Base-by-base conservation (phyloP, 2,329 filamentous ascomycete species). In the Pestalotiopsis fici region DNA sequence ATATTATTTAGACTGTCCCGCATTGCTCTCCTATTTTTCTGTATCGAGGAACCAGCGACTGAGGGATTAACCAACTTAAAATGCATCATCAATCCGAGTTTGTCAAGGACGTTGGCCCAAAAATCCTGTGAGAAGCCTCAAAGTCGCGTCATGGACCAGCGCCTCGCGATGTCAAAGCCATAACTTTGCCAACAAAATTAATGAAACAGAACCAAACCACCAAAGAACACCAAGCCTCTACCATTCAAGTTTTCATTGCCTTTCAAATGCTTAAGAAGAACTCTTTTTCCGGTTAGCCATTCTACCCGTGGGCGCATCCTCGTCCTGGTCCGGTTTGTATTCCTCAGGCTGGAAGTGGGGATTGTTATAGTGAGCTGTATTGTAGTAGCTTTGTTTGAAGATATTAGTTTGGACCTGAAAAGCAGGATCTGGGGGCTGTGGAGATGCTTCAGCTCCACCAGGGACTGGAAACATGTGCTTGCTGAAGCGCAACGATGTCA, bases 311-410 rank as follows among this genome's bases (percentile, higher is more conserved):
- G 70, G 68, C 39, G 69, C 74, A 64, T 77, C 74, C n/a, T 82
- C 80, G 7, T 82, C 80, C 23, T 74, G 71, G 2, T 77, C 78
- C 5, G 82, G 82, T 55, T 75, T 79, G 71, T 83, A 87, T 75
- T 86, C 83, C 70, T 88, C 85, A 0, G 86, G 86, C 68, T 87
- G 86, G 69, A 88, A 88, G 70, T 87, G 83, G 54, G 88, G 87
- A 70, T 91, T 92, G 68, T 88, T 88, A 71, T 88, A 91, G 74
- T 92, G 90, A 0, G 89, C 89, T 59, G 85, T 85, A 72, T 91
- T 91, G 78, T 88, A 90, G 65, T 91, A 87, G 64, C 86, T 89
- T 71, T 91, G 90, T 73, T 89, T 89, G 73, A 91, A 91, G 1
- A 86, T 88, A 63, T 81, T 85, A 2, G 87, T 90, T 21, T 60